phyloP scores from a whole-genome alignment of 441 rosid genomes.

The Cnidoscolus chayamansa region DNA sequence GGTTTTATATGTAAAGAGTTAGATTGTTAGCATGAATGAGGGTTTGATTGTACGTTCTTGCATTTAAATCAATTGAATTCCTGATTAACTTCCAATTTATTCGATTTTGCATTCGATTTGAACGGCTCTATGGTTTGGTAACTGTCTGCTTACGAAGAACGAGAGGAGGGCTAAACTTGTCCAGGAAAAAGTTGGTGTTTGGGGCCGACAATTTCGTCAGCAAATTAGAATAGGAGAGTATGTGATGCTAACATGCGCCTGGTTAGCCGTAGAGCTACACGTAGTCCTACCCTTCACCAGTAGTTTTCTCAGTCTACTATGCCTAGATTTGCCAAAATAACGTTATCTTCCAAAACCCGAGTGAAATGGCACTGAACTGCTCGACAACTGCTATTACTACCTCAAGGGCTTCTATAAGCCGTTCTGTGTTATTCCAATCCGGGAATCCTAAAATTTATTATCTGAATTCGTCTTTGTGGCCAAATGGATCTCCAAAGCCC shows the following conservation, averaged over 20 bases:
- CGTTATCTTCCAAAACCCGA: background rate
- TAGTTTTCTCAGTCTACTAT: background rate
- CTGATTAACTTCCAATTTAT: background rate
- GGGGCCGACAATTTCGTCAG: background rate
- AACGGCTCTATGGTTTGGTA: background rate
- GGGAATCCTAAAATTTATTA: slow-evolving; percentile 23
- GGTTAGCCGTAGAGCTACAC: background rate
- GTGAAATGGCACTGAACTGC: slow-evolving; percentile 27
- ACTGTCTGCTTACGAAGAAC: background rate
- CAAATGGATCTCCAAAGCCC: slow-evolving; percentile 18
- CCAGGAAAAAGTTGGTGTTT: too few relatives aligned
- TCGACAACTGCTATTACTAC: slow-evolving; percentile 6
- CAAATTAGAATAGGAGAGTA: background rate
- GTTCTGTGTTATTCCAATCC: slow-evolving; percentile 31
- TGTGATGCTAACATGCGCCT: background rate
- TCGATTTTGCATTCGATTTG: background rate
- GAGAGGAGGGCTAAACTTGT: background rate
- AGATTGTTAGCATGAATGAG: background rate
- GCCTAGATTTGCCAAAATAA: too few relatives aligned
- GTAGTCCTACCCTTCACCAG: slow-evolving; percentile 7
- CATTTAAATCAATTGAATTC: background rate
- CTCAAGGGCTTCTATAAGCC: slow-evolving; percentile 19
- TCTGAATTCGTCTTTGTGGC: slow-evolving; percentile 25
- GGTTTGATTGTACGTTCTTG: background rate
- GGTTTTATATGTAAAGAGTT: slow-evolving; percentile 14